Evolutionary conservation across 345 rosid genomes (phyloP), one percentile per base, ranked within the genome.

Genomic region (Dovyalis caffra): DNA sequence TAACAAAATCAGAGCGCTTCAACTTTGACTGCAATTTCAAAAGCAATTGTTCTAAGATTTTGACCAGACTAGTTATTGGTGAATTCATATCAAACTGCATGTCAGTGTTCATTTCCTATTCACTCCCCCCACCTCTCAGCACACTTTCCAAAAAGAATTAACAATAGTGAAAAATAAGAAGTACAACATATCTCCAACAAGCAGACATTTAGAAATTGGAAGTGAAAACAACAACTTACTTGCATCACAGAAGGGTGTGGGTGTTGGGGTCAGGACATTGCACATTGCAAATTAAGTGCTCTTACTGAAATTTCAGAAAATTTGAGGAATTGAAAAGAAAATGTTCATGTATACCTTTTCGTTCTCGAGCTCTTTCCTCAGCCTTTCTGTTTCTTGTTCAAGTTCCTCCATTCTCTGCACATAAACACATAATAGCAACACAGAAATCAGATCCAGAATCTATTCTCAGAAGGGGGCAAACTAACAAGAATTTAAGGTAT

Each of bases 391-490:
- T 87, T 88, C 95, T 68, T 80, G 82, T 71, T 93, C 93, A 70
- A 91, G 96, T 79, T 93, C 98, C 79, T 87, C 97, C 34, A 88
- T 73, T 87, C 85, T 90, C 99, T 95, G 89, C 63, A 81, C 87
- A 83, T n/a, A 83, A 64, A n/a, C 77, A 15, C 33, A 74, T 63
- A 72, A 62, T 62, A 29, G 45, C 28, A 77, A 25, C 71, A 73
- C 5, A 56, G 61, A 28, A 18, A 80, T 56, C 71, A 66, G 34
- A 71, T 72, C 21, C 31, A 61, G 60, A 23, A 73, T 79, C 65
- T 7, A 47, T 28, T 71, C 25, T 29, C 68, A 45, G 14, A 65
- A 57, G 14, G 31, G 66, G 70, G n/a, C n/a, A n/a, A n/a, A n/a
- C n/a, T n/a, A n/a, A n/a, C n/a, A n/a, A n/a, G n/a, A n/a, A n/a